Percentiles rank a stretch among this genome's conserved stretches.
phyloP scores from a whole-genome alignment of 345 rosid genomes.

The Syzygium jambos region DNA sequence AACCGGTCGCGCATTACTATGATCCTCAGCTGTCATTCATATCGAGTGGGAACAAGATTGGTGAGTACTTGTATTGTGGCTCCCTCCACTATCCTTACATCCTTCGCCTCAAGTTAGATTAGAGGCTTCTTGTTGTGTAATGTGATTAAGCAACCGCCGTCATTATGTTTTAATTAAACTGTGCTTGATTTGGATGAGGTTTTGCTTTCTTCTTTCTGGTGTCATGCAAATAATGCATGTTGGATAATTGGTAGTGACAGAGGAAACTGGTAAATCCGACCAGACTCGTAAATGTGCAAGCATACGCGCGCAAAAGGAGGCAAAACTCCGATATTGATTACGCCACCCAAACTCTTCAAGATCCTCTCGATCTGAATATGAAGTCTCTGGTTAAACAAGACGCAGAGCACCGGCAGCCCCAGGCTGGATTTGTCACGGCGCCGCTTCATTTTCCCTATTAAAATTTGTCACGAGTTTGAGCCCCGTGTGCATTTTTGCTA shows the following conservation, averaged over 20 bases:
- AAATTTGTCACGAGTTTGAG: too few species aligned
- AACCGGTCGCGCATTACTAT: slow-evolving; percentile 36
- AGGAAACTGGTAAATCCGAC: background rate
- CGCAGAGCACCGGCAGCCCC: background rate
- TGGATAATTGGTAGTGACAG: background rate
- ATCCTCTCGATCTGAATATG: background rate
- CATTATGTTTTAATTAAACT: background rate
- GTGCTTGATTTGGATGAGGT: background rate
- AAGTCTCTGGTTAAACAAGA: background rate
- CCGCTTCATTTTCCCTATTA: background rate
- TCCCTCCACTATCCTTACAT: slow-evolving; percentile 23
- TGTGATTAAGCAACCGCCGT: background rate
- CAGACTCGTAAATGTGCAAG: background rate
- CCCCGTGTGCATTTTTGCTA: too few species aligned
- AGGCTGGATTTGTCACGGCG: background rate
- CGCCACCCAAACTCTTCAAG: background rate
- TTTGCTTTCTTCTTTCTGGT: background rate
- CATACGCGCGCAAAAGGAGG: background rate
- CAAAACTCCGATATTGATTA: background rate
- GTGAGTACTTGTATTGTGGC: slow-evolving; percentile 46
- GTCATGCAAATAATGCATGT: background rate
- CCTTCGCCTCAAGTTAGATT: slow-evolving; percentile 19
- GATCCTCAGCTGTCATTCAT: slow-evolving; percentile 27
- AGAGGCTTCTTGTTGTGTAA: background rate
- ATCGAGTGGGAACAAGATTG: slow-evolving; percentile 40